Percentiles rank a stretch among this genome's conserved stretches.
These are phyloP conservation scores for Coprinellus aureogranulatus DNA, from an alignment of 768 basidiomycete genomes.

Conservation along the genomic window DNA sequence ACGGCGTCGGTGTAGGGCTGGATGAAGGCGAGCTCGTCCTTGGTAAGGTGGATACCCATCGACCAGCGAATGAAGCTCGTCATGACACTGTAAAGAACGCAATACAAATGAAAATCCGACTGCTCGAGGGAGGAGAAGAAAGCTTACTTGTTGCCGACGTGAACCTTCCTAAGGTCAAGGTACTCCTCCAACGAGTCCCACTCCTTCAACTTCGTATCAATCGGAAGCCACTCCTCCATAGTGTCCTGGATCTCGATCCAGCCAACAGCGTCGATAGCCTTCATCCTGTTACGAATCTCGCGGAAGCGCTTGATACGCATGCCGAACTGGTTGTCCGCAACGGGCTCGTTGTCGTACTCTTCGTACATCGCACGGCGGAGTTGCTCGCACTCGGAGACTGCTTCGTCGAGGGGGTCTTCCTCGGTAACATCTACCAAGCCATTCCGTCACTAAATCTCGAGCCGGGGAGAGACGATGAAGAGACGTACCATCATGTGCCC, in stretches of 20 bases:
- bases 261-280: background rate
- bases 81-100: background rate
- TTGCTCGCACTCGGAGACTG: background rate
- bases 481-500: background rate
- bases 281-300: constrained; percentile 3
- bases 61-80: constrained; percentile 1
- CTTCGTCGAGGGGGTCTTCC: constrained; percentile 1
- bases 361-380: background rate
- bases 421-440: background rate
- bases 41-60: background rate
- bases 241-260: constrained; percentile 1
- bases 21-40: background rate
- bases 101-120: background rate
- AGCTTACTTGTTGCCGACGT: constrained; percentile 1
- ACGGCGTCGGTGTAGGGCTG: background rate
- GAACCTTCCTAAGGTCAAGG: background rate
- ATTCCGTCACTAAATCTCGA: too few relatives aligned
- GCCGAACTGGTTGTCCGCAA: background rate
- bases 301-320: background rate
- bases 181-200: background rate
- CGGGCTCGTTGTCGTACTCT: constrained; percentile 1
- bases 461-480: background rate
- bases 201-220: background rate
- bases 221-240: constrained; percentile 1
- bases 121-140: background rate